Evolutionary conservation across 345 rosid species (phyloP).

Genomic region (Eucalyptus rudis): DNA sequence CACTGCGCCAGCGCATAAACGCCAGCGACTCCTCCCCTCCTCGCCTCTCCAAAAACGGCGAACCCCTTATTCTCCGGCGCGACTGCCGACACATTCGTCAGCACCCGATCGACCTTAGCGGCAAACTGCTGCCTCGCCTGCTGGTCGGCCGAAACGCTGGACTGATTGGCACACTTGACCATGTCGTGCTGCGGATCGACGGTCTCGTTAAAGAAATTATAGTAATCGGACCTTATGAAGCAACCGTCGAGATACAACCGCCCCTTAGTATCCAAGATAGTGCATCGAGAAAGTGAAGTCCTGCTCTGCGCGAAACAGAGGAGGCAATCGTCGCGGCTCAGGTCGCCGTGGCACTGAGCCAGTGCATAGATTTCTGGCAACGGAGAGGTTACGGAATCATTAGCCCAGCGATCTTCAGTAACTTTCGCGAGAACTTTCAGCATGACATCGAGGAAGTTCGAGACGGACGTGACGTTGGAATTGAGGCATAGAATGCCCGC

Average conservation of each 20-base stretch:
- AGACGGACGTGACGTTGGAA: too few relatives aligned
- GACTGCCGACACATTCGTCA: not conserved
- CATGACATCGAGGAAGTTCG: too few relatives aligned
- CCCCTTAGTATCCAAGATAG: conserved; percentile 16
- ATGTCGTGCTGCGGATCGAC: conserved; percentile 13
- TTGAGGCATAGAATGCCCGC: too few relatives aligned
- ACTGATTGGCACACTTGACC: conserved; percentile 8
- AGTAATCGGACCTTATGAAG: conserved; percentile 44
- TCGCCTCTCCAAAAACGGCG: not conserved
- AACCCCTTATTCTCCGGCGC: not conserved
- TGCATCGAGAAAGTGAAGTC: too few relatives aligned
- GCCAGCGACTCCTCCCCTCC: not conserved
- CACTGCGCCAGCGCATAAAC: conserved; percentile 18
- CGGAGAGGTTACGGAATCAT: too few relatives aligned
- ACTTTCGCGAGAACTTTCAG: too few relatives aligned
- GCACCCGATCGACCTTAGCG: not conserved
- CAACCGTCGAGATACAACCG: conserved; percentile 55
- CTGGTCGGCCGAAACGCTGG: not conserved
- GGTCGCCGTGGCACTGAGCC: too few relatives aligned
- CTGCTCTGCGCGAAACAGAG: too few relatives aligned
- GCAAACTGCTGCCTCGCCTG: not conserved
- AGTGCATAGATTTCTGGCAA: too few relatives aligned
- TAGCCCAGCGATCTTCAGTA: too few relatives aligned
- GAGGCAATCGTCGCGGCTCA: too few relatives aligned
- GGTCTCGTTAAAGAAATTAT: conserved; percentile 32